phyloP scores from a whole-genome alignment of 2,329 filamentous ascomycete species.

The Fusarium lateritium region DNA sequence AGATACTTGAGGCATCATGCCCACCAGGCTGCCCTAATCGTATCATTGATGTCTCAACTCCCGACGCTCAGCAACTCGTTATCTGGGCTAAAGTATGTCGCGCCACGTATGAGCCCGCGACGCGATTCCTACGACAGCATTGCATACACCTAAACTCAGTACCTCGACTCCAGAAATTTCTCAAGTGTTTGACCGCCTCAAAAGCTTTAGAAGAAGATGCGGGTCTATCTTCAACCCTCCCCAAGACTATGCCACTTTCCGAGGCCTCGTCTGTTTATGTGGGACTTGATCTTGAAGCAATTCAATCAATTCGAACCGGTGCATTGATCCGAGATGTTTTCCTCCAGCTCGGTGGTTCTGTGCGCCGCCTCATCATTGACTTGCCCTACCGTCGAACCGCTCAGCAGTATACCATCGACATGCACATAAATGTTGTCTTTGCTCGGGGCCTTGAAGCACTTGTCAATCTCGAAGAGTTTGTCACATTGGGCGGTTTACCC shows the following conservation, averaged over 20 bases:
- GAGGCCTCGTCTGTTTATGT: conserved; percentile 30
- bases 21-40: conserved; percentile 18
- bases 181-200: conserved; percentile 6
- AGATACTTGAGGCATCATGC: conserved; percentile 21
- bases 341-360: conserved; percentile 8
- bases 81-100: conserved; percentile 31
- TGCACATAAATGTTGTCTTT: not conserved
- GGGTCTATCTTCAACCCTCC: not conserved
- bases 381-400: conserved; percentile 25
- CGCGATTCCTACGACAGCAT: conserved; percentile 23
- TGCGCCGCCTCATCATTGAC: conserved; percentile 34
- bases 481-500: conserved; percentile 31
- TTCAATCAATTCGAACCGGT: not conserved
- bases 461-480: conserved; percentile 30
- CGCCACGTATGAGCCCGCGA: conserved; percentile 24
- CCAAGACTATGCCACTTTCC: conserved; percentile 1
- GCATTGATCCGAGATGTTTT: conserved; percentile 20
- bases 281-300: conserved; percentile 7
- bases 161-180: conserved; percentile 12
- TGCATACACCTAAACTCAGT: conserved; percentile 25
- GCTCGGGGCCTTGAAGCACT: conserved; percentile 13
- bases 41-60: conserved; percentile 17
- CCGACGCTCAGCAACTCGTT: conserved; percentile 28
- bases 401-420: conserved; percentile 15
- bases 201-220: not conserved